Conservation (phyloP, 2,329 filamentous ascomycete species). For the Aspergillus sp. region DNA sequence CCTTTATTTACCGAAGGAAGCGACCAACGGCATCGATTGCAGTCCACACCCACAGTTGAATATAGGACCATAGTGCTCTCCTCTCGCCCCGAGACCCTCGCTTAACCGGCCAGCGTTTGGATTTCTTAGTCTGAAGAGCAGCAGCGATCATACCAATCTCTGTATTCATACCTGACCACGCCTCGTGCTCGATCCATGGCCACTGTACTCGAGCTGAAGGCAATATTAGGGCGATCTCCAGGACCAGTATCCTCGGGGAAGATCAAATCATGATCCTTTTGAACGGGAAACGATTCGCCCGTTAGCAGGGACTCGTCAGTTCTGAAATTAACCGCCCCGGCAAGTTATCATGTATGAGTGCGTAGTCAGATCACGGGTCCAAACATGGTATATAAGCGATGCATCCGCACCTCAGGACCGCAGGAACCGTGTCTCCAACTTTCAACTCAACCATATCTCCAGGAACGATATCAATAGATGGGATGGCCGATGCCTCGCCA, state of each 20-base stretch:
- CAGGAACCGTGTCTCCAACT: slow-evolving; percentile 60
- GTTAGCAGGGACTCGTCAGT: slow-evolving; percentile 65
- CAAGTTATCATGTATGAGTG: no score
- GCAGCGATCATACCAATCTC: slow-evolving; percentile 63
- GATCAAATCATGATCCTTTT: slow-evolving; percentile 43
- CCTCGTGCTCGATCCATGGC: slow-evolving; percentile 57
- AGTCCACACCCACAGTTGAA: slow-evolving; percentile 49
- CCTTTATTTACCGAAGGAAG: slow-evolving; percentile 66
- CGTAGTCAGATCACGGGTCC: no score
- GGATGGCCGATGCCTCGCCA: slow-evolving; percentile 51
- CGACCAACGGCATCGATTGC: slow-evolving; percentile 54
- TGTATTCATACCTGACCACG: slow-evolving; percentile 58
- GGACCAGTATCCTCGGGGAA: slow-evolving; percentile 52
- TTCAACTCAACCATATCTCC: slow-evolving; percentile 55
- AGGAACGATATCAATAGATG: slow-evolving; percentile 58
- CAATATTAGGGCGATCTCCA: slow-evolving; percentile 58
- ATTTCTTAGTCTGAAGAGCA: slow-evolving; percentile 57
- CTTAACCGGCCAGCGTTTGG: slow-evolving; percentile 48
- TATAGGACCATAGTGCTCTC: slow-evolving; percentile 51
- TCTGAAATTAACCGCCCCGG: slow-evolving; percentile 66
- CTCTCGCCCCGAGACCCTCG: slow-evolving; percentile 45
- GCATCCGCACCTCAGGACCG: slow-evolving; percentile 55
- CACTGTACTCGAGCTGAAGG: slow-evolving; percentile 58
- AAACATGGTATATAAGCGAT: no score
- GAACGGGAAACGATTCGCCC: slow-evolving; percentile 58